Base-by-base conservation (phyloP, 805 yeast species). In the Starmerella geochares region DNA sequence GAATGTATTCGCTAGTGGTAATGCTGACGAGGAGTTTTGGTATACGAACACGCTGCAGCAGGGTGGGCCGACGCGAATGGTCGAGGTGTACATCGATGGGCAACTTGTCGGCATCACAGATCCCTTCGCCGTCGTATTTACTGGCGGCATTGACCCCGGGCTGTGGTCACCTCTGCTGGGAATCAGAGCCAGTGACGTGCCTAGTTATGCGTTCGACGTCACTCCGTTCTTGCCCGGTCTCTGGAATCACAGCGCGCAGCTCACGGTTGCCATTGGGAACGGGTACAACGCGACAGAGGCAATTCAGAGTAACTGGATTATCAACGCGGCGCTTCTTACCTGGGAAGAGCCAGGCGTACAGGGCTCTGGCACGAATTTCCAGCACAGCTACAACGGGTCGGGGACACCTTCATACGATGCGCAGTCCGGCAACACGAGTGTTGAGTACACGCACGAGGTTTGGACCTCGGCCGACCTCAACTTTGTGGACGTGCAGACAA, bases 111-210 rank as follows among this genome's bases (percentile, higher is more conserved):
- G 80, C 2, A 65, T 78, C 2, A 74, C 75, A 20, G 70, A 78
- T 28, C 92, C 94, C 2, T 77, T 76, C 54, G 87, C 87, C 1
- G 76, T 81, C 6, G 73, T 86, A 11, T 86, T 74, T 65, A 78
- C 94, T 1, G 95, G 94, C 4, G 94, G 94, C 1, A 67, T 79
- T 32, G 76, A 87, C 2, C 94, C 95, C 1, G 73, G 81, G 1
- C 67, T 85, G 39, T 86, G 95, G 95, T 71, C 74, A 46, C 85
- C 94, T 3, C 77, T 83, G 52, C 90, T 85, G n/a, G 80, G 86
- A 2, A 72, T 75, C 20, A 74, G 78, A 51, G 80, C 94, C 1
- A 83, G 78, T 65, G 94, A 86, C 61, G 70, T 85, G 27, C 79
- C 77, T n/a, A 72, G 80, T 21, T 69, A 81, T 53, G 79, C 77